These are phyloP conservation scores for Rhazya stricta DNA, from an alignment of 257 asterid species.

Conservation along the genomic window DNA sequence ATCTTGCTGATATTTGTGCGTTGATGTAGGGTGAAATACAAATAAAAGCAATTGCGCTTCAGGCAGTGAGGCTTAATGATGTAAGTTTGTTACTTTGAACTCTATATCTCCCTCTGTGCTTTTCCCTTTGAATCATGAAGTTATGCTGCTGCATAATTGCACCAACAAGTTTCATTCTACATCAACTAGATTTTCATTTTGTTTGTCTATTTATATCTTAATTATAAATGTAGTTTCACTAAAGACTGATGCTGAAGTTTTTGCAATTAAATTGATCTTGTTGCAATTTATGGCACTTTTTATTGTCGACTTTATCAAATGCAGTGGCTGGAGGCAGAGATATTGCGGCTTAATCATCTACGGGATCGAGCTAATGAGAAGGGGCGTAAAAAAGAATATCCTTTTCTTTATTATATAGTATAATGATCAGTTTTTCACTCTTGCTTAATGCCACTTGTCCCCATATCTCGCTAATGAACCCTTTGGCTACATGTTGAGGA, in stretches of 20 bases:
- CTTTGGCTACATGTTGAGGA: background rate
- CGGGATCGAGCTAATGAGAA: slow-evolving; percentile 41
- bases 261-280: background rate
- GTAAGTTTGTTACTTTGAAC: slow-evolving; percentile 29
- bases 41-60: slow-evolving; percentile 69
- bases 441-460: background rate
- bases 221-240: background rate
- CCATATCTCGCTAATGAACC: background rate
- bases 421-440: background rate
- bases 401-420: slow-evolving; percentile 27
- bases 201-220: slow-evolving; percentile 2
- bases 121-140: background rate
- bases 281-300: slow-evolving; percentile 4
- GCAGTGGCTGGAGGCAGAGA: slow-evolving; percentile 39
- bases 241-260: background rate
- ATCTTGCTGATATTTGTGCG: slow-evolving; percentile 7
- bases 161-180: background rate
- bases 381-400: slow-evolving; percentile 55
- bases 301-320: slow-evolving; percentile 10
- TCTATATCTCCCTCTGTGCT: background rate
- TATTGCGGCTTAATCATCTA: slow-evolving; percentile 35
- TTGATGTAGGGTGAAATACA: slow-evolving; percentile 62
- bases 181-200: background rate
- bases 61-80: slow-evolving; percentile 49
- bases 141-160: background rate